phyloP scores from a whole-genome alignment of 2,329 filamentous ascomycete genomes.

The Hypoxylon sp. region DNA sequence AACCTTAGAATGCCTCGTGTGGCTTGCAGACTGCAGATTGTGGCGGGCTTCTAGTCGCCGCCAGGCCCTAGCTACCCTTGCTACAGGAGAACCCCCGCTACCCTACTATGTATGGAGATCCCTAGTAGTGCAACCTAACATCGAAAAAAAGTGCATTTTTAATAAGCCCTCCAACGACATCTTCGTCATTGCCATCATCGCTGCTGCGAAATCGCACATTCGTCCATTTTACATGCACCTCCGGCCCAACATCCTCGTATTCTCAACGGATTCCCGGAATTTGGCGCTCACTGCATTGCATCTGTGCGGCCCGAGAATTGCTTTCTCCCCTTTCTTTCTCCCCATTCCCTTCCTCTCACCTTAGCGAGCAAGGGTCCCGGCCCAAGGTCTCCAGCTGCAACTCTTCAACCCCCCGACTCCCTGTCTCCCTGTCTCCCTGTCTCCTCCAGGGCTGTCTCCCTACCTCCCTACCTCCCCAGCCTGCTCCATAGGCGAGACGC shows the following conservation, averaged over 20 bases:
- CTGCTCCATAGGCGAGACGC: neutral
- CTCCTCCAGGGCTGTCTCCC: neutral
- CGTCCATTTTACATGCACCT: conserved; percentile 28
- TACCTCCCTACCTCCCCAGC: no score
- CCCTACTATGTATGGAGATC: no score
- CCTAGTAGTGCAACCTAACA: conserved; percentile 26
- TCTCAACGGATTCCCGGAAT: conserved; percentile 16
- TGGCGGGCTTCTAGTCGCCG: conserved; percentile 14
- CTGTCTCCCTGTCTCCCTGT: neutral
- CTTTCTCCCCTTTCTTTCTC: neutral
- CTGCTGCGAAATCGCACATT: conserved; percentile 21
- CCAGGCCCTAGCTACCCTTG: conserved; percentile 28
- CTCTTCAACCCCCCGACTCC: neutral
- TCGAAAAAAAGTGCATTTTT: conserved; percentile 15
- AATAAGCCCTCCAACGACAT: conserved; percentile 25
- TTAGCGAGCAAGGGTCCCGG: conserved; percentile 12
- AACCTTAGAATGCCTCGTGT: neutral
- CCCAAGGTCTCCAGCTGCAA: conserved; percentile 6
- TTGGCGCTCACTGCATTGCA: conserved; percentile 15
- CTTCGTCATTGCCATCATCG: conserved; percentile 10
- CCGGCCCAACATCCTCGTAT: conserved; percentile 37
- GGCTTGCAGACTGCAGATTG: conserved; percentile 8
- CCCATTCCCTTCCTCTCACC: neutral
- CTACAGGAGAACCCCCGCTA: conserved; percentile 7
- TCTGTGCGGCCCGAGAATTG: conserved; percentile 36